These are phyloP conservation scores for Epichloe sibirici DNA, from an alignment of 2,329 filamentous ascomycete species.

Conservation along the genomic window DNA sequence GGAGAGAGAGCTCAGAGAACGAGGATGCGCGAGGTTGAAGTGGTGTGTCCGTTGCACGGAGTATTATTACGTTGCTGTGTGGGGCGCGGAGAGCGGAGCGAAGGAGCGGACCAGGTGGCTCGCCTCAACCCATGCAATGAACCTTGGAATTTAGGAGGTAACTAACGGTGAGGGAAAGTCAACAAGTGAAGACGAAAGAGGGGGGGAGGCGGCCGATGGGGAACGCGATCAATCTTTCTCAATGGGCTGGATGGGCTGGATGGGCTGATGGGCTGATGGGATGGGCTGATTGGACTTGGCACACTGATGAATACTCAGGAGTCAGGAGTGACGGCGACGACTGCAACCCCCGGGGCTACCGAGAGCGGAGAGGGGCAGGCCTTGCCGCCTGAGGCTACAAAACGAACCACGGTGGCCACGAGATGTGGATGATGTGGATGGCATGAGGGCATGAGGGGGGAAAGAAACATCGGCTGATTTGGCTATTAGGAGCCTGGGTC, in stretches of 20 bases:
- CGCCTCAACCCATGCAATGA: too few relatives aligned
- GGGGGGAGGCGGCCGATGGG: too few relatives aligned
- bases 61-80: background rate
- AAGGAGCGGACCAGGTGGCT: too few relatives aligned
- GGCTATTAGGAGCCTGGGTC: too few relatives aligned
- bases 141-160: too few relatives aligned
- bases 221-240: too few relatives aligned
- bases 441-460: background rate
- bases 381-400: background rate
- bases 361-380: background rate
- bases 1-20: background rate
- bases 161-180: too few relatives aligned
- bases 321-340: too few relatives aligned
- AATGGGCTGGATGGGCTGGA: background rate
- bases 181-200: too few relatives aligned
- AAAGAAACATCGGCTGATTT: too few relatives aligned
- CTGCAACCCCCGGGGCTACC: too few relatives aligned
- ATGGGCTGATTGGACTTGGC: background rate
- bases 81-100: background rate
- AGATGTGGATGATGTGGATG: background rate
- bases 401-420: background rate
- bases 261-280: background rate
- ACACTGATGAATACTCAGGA: too few relatives aligned
- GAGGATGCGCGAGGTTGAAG: background rate
- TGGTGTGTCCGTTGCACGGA: background rate